A percentile compares a stretch with the other conserved stretches of the same genome.
These are phyloP conservation scores for Kuraishia piskuri DNA, from an alignment of 805 yeast species.

Conservation along the genomic window DNA sequence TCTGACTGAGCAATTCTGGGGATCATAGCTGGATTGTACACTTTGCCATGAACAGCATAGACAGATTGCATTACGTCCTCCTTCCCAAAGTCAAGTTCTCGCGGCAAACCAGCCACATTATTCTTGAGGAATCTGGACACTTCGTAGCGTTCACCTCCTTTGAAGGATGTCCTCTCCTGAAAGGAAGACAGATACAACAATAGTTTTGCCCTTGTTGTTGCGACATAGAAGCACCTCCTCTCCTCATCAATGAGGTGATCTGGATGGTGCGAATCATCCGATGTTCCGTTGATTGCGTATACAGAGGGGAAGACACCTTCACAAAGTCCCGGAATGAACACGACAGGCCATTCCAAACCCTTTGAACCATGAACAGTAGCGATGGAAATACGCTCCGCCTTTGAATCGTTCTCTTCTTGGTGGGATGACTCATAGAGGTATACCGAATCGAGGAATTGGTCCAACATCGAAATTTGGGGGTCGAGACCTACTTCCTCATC, in stretches of 20 bases:
- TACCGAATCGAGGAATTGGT: conserved; percentile 22
- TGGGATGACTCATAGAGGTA: conserved; percentile 19
- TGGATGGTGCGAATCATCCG: conserved; percentile 16
- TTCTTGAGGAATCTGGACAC: background rate
- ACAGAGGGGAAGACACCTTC: conserved; percentile 61
- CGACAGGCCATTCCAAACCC: conserved; percentile 94
- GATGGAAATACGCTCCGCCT: conserved; percentile 24
- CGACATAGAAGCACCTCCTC: conserved; percentile 79
- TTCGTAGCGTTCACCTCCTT: background rate
- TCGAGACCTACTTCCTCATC: conserved; percentile 11
- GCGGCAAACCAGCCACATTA: background rate
- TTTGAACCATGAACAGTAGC: conserved; percentile 91
- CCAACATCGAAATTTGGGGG: conserved; percentile 11
- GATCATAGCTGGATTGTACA: background rate
- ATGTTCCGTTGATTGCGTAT: conserved; percentile 26
- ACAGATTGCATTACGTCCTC: background rate
- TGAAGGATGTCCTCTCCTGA: background rate
- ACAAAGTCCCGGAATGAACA: conserved; percentile 66
- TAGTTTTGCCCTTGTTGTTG: conserved; percentile 70
- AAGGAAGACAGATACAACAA: conserved; percentile 3
- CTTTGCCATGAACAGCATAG: background rate
- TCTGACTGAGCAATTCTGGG: background rate
- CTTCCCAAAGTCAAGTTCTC: background rate
- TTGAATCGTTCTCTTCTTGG: conserved; percentile 5
- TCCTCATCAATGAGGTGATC: conserved; percentile 57